A percentile compares a stretch with the other conserved stretches of the same genome.
These are phyloP conservation scores for Crotalaria pallida DNA, from an alignment of 306 rosid species.

Conservation along the genomic window DNA sequence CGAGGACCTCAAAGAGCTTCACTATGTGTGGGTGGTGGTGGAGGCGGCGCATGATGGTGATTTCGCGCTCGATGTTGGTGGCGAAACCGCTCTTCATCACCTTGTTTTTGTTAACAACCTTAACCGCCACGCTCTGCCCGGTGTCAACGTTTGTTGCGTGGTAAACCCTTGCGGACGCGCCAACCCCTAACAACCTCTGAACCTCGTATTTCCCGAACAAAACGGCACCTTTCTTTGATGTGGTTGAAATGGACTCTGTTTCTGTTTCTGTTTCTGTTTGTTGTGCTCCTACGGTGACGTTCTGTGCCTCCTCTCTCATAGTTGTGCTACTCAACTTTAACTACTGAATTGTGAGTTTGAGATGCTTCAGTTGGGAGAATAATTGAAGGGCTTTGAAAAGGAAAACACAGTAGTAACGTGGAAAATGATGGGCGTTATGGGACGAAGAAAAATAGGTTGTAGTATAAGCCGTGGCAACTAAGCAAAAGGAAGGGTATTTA, in stretches of 20 bases:
- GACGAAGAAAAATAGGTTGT: neutral
- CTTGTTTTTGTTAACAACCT: slow-evolving; percentile 59
- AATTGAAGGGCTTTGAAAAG: no score
- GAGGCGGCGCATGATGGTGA: slow-evolving; percentile 65
- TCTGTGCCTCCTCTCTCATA: slow-evolving; percentile 6
- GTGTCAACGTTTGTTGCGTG: slow-evolving; percentile 45
- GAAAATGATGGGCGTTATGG: neutral
- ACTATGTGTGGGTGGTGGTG: slow-evolving; percentile 61
- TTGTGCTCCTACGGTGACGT: neutral
- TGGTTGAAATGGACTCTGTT: neutral
- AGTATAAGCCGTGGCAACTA: no score
- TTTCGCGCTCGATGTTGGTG: slow-evolving; percentile 61
- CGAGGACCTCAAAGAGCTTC: slow-evolving; percentile 61
- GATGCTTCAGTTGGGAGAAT: neutral
- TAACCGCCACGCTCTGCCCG: slow-evolving; percentile 68
- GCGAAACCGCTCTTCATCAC: slow-evolving; percentile 29
- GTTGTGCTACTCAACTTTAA: neutral
- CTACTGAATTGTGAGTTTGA: neutral
- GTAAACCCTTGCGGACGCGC: slow-evolving; percentile 81
- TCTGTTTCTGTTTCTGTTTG: neutral
- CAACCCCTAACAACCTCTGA: slow-evolving; percentile 49
- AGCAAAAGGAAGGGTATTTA: neutral
- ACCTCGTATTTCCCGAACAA: slow-evolving; percentile 46
- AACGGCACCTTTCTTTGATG: neutral
- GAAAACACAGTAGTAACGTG: no score